Percentiles rank a stretch among this genome's conserved stretches.
Conservation (phyloP, 1,284 basidiomycete genomes). For the Sanghuangporus weigelae region DNA sequence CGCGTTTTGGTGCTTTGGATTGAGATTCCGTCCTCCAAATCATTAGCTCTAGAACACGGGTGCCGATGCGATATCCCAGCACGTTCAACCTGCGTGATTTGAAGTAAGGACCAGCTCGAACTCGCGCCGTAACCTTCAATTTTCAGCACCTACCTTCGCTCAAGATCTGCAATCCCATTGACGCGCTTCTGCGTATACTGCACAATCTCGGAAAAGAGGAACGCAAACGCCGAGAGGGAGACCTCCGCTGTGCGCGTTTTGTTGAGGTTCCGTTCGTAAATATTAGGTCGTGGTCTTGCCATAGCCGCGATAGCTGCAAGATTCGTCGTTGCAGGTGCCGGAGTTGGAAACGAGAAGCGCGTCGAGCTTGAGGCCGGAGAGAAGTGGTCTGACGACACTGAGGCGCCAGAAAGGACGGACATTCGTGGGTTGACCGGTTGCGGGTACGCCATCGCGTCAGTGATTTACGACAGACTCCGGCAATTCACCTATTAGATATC, state of each 20-base stretch:
- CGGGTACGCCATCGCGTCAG: constrained; percentile 7
- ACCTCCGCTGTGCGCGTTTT: constrained; percentile 80
- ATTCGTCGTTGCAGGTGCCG: constrained; percentile 43
- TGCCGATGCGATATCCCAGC: constrained; percentile 86
- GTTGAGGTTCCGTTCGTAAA: constrained; percentile 83
- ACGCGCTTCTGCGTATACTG: constrained; percentile 96
- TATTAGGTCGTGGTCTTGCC: constrained; percentile 50
- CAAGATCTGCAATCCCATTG: constrained; percentile 90
- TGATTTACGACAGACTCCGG: background rate
- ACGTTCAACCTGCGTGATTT: constrained; percentile 67
- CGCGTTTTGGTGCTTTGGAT: constrained; percentile 79
- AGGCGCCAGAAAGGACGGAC: constrained; percentile 63
- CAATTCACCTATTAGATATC: too few relatives aligned
- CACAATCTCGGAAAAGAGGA: constrained; percentile 88
- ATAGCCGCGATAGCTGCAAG: constrained; percentile 39
- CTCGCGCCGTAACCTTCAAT: constrained; percentile 9
- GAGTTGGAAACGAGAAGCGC: constrained; percentile 62
- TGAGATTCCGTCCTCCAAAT: constrained; percentile 65
- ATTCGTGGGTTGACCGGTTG: constrained; percentile 46
- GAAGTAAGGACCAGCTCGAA: constrained; percentile 1
- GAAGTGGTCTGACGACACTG: constrained; percentile 59
- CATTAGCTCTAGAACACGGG: constrained; percentile 76
- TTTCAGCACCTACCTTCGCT: constrained; percentile 54
- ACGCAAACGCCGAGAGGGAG: constrained; percentile 76
- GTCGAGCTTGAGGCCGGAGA: constrained; percentile 57